Conservation (phyloP, 345 rosid genomes). For the Brassica rapa region DNA sequence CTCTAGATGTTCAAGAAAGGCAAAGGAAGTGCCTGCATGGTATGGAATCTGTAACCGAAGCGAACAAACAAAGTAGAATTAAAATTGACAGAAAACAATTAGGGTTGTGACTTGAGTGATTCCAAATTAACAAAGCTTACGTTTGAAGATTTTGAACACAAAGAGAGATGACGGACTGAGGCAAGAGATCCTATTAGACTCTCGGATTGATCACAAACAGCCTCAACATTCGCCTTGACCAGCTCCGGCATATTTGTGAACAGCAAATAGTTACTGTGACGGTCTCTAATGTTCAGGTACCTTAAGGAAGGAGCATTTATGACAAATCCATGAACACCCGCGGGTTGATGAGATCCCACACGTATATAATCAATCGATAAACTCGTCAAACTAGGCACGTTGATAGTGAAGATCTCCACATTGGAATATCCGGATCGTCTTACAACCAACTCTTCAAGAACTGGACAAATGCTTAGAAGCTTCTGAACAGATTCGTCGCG, state of each 20-base stretch:
- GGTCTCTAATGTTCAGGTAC: constrained; percentile 7
- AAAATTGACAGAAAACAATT: background rate
- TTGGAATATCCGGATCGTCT: background rate
- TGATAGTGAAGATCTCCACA: constrained; percentile 10
- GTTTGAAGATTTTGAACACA: background rate
- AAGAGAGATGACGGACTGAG: constrained; percentile 1
- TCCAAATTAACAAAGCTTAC: background rate
- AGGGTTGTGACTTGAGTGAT: background rate
- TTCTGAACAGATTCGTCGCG: constrained; percentile 9
- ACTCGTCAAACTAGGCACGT: constrained; percentile 1
- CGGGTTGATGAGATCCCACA: background rate
- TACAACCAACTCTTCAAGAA: background rate
- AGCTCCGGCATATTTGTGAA: constrained; percentile 5
- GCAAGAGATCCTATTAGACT: background rate
- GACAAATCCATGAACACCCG: constrained; percentile 20
- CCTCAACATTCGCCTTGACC: constrained; percentile 12
- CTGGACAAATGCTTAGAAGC: constrained; percentile 14
- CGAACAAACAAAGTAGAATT: background rate
- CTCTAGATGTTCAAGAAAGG: constrained; percentile 17
- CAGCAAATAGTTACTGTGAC: background rate
- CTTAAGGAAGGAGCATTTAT: constrained; percentile 3
- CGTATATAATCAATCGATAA: background rate
- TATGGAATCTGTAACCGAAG: constrained; percentile 16
- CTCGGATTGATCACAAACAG: background rate
- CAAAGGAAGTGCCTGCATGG: background rate